Percentiles rank a stretch among this genome's conserved stretches.
Evolutionary conservation across 2,329 filamentous ascomycete species (phyloP).

Genomic region (Remersonia thermophila): DNA sequence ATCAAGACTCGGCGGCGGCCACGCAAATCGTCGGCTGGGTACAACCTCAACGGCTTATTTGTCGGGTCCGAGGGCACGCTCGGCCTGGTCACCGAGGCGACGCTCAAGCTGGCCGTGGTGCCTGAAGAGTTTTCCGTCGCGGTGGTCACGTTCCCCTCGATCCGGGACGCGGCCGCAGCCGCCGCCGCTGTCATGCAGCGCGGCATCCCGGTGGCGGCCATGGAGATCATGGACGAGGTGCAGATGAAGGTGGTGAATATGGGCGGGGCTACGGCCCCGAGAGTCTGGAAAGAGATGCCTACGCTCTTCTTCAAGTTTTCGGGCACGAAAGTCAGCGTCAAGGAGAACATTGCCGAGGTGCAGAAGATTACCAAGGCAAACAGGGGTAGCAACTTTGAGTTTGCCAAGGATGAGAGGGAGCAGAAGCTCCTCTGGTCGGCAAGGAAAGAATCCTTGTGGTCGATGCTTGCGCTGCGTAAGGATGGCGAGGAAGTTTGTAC

Average conservation of each 20-base stretch:
- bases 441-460: constrained; percentile 74
- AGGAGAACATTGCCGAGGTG: constrained; percentile 62
- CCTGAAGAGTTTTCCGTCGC: constrained; percentile 67
- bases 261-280: constrained; percentile 54
- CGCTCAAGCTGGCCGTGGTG: constrained; percentile 65
- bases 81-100: constrained; percentile 71
- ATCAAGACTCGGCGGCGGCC: constrained; percentile 72
- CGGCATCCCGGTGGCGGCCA: constrained; percentile 60
- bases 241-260: constrained; percentile 76
- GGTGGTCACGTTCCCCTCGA: constrained; percentile 66
- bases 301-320: constrained; percentile 81
- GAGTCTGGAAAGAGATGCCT: constrained; percentile 61
- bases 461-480: constrained; percentile 58
- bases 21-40: constrained; percentile 69
- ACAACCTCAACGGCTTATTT: constrained; percentile 70
- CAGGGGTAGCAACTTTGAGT: constrained; percentile 58
- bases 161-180: constrained; percentile 62
- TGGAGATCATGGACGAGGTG: constrained; percentile 83
- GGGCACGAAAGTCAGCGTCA: constrained; percentile 64
- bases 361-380: constrained; percentile 54
- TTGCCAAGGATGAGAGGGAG: constrained; percentile 59
- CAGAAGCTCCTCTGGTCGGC: constrained; percentile 69
- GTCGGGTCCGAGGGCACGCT: constrained; percentile 73
- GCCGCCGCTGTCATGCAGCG: constrained; percentile 65
- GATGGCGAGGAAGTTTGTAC: constrained; percentile 56